Evolutionary conservation across 768 basidiomycete genomes (phyloP).

Genomic region (Boletus vinaceobasis): DNA sequence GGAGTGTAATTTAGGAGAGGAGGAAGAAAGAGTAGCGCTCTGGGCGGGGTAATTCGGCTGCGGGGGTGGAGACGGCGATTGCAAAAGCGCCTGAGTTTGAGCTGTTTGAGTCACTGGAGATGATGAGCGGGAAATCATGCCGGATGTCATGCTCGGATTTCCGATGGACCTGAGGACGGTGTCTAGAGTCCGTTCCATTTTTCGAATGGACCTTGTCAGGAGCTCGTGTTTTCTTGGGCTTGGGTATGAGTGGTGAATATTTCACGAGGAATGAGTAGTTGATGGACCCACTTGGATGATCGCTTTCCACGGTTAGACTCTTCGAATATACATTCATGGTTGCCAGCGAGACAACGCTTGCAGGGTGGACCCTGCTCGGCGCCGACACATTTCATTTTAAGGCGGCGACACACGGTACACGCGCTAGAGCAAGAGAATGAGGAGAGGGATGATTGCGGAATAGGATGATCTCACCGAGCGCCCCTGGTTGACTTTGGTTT

Average conservation of each 20-base stretch:
- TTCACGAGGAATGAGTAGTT: conserved; percentile 15
- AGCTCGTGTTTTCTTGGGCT: conserved; percentile 76
- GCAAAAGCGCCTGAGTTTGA: conserved; percentile 55
- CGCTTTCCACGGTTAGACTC: conserved; percentile 95
- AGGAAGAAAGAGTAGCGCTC: conserved; percentile 26
- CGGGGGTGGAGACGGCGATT: conserved; percentile 48
- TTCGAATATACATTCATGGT: conserved; percentile 94
- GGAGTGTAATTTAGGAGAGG: conserved; percentile 84
- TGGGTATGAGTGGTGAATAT: conserved; percentile 28
- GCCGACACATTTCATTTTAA: conserved; percentile 93
- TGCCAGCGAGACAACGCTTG: conserved; percentile 75
- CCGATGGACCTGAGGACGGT: conserved; percentile 87
- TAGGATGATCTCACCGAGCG: conserved; percentile 55
- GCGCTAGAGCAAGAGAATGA: conserved; percentile 49
- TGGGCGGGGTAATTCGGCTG: conserved; percentile 32
- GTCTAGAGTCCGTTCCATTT: conserved; percentile 92
- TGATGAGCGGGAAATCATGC: conserved; percentile 79
- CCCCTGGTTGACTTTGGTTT: conserved; percentile 86
- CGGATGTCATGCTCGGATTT: conserved; percentile 73
- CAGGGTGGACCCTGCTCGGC: conserved; percentile 90
- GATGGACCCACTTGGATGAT: conserved; percentile 61
- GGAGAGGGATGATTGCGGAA: neutral
- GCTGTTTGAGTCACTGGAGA: conserved; percentile 57
- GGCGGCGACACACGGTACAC: conserved; percentile 85
- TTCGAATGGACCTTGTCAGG: conserved; percentile 74